phyloP scores from a whole-genome alignment of 2,329 filamentous ascomycete genomes.

The Colletotrichum sp. region DNA sequence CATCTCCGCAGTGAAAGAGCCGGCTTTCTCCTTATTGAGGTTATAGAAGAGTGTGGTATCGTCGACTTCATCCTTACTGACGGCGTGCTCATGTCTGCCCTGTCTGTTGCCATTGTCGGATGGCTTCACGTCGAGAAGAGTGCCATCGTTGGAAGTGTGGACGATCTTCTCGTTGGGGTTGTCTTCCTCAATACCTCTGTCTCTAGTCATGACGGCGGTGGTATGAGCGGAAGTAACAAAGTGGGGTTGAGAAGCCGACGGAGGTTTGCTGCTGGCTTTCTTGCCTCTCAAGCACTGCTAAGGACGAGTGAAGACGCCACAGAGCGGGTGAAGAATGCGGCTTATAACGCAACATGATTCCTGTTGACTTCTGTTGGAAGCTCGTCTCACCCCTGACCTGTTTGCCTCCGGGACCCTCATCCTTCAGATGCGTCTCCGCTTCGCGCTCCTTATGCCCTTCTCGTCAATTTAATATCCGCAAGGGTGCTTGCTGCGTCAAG shows the following conservation, averaged over 20 bases:
- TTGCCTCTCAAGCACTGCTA: background rate
- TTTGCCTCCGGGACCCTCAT: background rate
- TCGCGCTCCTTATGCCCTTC: background rate
- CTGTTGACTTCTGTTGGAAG: background rate
- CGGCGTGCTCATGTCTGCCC: background rate
- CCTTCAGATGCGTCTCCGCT: background rate
- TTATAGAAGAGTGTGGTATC: constrained; percentile 29
- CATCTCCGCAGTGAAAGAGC: constrained; percentile 8
- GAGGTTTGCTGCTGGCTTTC: background rate
- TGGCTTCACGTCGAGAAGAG: background rate
- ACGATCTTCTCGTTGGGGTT: background rate
- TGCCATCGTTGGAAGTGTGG: background rate
- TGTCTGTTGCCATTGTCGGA: background rate
- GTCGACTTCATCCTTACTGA: constrained; percentile 24
- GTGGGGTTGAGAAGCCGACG: background rate
- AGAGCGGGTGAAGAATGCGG: background rate
- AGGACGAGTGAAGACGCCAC: background rate
- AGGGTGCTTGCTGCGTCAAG: background rate
- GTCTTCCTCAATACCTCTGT: background rate
- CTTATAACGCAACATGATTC: background rate
- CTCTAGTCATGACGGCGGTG: background rate
- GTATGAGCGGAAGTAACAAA: background rate
- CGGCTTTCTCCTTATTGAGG: constrained; percentile 21
- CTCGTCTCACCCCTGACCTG: background rate
- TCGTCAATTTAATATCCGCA: background rate